Evolutionary conservation across 73 alveolate genomes (phyloP), one percentile per base, ranked within the genome.

Genomic region (Symbiodinium pilosum): DNA sequence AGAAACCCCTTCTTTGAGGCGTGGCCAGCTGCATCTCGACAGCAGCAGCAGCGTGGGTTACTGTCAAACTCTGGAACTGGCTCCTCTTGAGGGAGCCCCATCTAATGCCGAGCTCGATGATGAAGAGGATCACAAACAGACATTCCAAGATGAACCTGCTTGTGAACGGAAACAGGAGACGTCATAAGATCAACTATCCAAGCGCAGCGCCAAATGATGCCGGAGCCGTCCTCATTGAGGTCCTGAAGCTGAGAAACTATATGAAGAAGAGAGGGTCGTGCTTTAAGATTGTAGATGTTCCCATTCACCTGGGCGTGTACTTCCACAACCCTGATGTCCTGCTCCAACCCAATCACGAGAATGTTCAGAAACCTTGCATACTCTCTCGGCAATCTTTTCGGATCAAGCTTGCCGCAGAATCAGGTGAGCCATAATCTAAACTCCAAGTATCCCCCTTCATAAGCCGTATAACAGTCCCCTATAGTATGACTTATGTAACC

Each of bases 71-170:
- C n/a, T n/a, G n/a, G n/a, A n/a, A n/a, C n/a, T n/a, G n/a, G 77
- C 34, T 24, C 96, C 96, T 91, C 96, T 91, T 91, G 88, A 91
- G 32, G 41, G 96, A 91, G 43, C 77, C 87, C 96, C 96, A 91
- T 8, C 96, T 84, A 40, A 91, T 91, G 86, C 52, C 86, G 26
- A 91, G 96, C 87, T 91, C 96, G 40, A 91, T 44, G 77, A 91
- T 44, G 64, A 91, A 91, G 2, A 91, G 73, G 77, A 91, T 42
- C 71, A 91, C 96, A n/a, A 91, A 91, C 40, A 91, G 87, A 40
- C 96, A 42, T 30, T 91, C 96, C 4, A 91, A 69, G 39, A 69
- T 42, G 32, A 91, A 91, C 96, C 96, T 91, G 39, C 24, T n/a
- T n/a, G n/a, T n/a, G n/a, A n/a, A n/a, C n/a, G n/a, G n/a, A n/a